Base-by-base conservation (phyloP, 2,329 filamentous ascomycete genomes). In the Hymenoscyphus salicellus region DNA sequence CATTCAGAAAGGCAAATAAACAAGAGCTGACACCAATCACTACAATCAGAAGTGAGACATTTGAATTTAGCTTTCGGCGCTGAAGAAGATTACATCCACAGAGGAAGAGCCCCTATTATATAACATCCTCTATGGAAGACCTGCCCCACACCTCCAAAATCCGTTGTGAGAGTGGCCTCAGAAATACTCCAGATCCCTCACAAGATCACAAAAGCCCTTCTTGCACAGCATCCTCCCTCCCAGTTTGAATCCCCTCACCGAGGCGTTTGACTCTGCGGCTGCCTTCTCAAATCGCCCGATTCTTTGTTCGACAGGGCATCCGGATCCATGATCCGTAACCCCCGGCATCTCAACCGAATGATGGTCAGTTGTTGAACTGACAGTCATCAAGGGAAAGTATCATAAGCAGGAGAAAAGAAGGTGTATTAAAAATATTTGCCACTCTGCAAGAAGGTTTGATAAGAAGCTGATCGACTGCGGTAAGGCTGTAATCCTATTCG, bases 221-320 rank as follows among this genome's bases (percentile, higher is more conserved):
- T 30, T 56, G 55, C 28, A 56, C 55, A 32, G 55, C 55, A 56
- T 56, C 55, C 30, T 56, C 55, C 55, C 46, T 52, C 26, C 26
- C 55, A 30, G 28, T 52, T 26, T 52, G 46, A 52, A 56, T 32
- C 26, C 28, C 55, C 55, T 56, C 55, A 32, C 26, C 30, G 55
- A 56, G 30, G 55, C 26, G 28, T 14, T 52, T 11, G 17, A 56
- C 14, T 56, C 5, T 30, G 28, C 26, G 14, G 55, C 28, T 33
- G 55, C 55, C 28, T 32, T 56, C 55, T 56, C 55, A 56, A 30
- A 26, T 8, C 55, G 55, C 26, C 55, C 26, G 55, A 56, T 56
- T n/a, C 26, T 20, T 28, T 52, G 26, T 56, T 33, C 16, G 55
- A 17, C 55, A 32, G 26, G 46, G 46, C 55, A 56, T 33, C 11